These are phyloP conservation scores for Botrytis byssoidea DNA, from an alignment of 2,329 filamentous ascomycete species.

Conservation along the genomic window DNA sequence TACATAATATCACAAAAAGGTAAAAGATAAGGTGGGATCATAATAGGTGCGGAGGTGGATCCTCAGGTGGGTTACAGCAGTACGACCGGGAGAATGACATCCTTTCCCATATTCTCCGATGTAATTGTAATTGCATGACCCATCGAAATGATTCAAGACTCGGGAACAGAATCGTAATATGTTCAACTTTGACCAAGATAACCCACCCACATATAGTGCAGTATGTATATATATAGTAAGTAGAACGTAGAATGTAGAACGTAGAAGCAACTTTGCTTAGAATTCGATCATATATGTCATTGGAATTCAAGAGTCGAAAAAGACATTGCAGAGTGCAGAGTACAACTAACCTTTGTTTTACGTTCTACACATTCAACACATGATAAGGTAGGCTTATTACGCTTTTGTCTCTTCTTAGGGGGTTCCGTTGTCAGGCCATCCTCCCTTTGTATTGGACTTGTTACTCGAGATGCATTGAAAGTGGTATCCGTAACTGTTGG, in stretches of 20 bases:
- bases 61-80: background rate
- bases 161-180: background rate
- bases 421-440: slow-evolving; percentile 25
- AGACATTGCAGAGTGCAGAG: background rate
- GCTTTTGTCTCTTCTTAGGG: slow-evolving; percentile 68
- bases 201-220: background rate
- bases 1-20: background rate
- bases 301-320: background rate
- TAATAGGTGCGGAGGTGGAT: background rate
- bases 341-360: slow-evolving; percentile 67
- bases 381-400: slow-evolving; percentile 79
- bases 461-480: slow-evolving; percentile 17
- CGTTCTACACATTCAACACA: slow-evolving; percentile 79
- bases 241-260: background rate
- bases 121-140: background rate
- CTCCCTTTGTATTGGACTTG: slow-evolving; percentile 24
- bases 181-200: background rate
- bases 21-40: background rate
- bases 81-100: background rate
- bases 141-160: background rate
- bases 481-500: slow-evolving; percentile 29
- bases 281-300: background rate
- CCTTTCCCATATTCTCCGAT: background rate
- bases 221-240: background rate
- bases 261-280: slow-evolving; percentile 10